phyloP scores from a whole-genome alignment of 352 stramenopile genomes.

The Globisporangium nagaii region DNA sequence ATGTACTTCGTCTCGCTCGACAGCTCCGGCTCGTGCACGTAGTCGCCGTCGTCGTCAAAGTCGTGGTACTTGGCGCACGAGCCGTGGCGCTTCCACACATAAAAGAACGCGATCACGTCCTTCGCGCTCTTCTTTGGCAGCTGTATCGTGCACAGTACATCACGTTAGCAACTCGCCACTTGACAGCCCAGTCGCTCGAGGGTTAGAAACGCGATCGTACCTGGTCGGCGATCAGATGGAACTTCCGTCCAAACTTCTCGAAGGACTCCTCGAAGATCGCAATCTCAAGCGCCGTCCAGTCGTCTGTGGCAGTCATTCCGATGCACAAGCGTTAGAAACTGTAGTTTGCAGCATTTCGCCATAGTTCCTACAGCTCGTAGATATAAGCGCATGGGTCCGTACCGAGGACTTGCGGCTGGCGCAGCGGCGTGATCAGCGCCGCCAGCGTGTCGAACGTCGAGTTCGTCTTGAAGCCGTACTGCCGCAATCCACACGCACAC shows the following conservation, averaged over 20 bases:
- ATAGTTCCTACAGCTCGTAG: too few species aligned
- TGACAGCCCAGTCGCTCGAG: too few species aligned
- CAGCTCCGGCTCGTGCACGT: constrained; percentile 48
- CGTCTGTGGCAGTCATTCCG: constrained; percentile 27
- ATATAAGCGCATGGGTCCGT: not conserved
- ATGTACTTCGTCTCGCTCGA: constrained; percentile 52
- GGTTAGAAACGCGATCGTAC: constrained; percentile 21
- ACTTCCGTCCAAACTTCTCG: constrained; percentile 71
- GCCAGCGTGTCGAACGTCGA: constrained; percentile 68
- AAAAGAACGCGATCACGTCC: constrained; percentile 77
- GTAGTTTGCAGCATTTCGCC: too few species aligned
- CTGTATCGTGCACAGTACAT: constrained; percentile 14
- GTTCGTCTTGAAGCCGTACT: constrained; percentile 65
- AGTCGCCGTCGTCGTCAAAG: constrained; percentile 37
- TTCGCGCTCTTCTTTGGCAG: constrained; percentile 55
- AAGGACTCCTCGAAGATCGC: constrained; percentile 75
- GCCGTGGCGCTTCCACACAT: constrained; percentile 84
- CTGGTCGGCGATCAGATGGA: constrained; percentile 66
- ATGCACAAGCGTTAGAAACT: too few species aligned
- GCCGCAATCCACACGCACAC: not conserved
- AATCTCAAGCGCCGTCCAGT: constrained; percentile 73
- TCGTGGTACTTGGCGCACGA: constrained; percentile 32
- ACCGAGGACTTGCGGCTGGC: constrained; percentile 68
- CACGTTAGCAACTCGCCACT: too few species aligned
- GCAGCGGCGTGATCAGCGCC: constrained; percentile 59